Percentiles rank a stretch among this genome's conserved stretches.
Evolutionary conservation across 306 rosid genomes (phyloP).

Genomic region (Lupinus albus): DNA sequence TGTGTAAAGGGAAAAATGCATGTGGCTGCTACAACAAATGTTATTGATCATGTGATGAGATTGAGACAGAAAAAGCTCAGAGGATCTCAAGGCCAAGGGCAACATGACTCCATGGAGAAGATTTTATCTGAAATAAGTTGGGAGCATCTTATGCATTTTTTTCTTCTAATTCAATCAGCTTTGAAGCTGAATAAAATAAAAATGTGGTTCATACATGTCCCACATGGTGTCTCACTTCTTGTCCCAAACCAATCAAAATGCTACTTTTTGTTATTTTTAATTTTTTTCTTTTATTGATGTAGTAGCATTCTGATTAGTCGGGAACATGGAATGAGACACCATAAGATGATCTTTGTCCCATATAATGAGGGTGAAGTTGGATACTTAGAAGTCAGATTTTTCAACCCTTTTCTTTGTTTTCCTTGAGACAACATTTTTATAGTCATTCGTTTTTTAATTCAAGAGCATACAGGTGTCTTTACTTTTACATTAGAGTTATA

Average conservation of each 20-base stretch:
- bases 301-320: too few species aligned
- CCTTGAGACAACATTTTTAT: background rate
- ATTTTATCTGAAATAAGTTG: background rate
- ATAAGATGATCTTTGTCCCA: too few species aligned
- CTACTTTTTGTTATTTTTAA: too few species aligned
- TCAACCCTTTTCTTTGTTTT: background rate
- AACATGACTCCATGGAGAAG: background rate
- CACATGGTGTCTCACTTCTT: too few species aligned
- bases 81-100: slow-evolving; percentile 12
- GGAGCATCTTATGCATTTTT: slow-evolving; percentile 1
- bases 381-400: background rate
- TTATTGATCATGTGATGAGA: background rate
- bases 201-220: too few species aligned
- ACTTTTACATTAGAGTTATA: too few species aligned
- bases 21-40: background rate
- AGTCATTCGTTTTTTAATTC: background rate
- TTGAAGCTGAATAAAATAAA: slow-evolving; percentile 4
- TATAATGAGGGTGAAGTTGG: slow-evolving; percentile 22
- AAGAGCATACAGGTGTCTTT: background rate
- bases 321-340: too few species aligned
- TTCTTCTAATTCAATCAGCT: background rate
- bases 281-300: too few species aligned
- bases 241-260: too few species aligned
- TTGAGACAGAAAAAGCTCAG: slow-evolving; percentile 12
- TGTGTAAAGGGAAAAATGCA: slow-evolving; percentile 19